Percentiles rank a stretch among this genome's conserved stretches.
These are phyloP conservation scores for Microsporum canis DNA, from an alignment of 2,329 filamentous ascomycete species.

Conservation along the genomic window DNA sequence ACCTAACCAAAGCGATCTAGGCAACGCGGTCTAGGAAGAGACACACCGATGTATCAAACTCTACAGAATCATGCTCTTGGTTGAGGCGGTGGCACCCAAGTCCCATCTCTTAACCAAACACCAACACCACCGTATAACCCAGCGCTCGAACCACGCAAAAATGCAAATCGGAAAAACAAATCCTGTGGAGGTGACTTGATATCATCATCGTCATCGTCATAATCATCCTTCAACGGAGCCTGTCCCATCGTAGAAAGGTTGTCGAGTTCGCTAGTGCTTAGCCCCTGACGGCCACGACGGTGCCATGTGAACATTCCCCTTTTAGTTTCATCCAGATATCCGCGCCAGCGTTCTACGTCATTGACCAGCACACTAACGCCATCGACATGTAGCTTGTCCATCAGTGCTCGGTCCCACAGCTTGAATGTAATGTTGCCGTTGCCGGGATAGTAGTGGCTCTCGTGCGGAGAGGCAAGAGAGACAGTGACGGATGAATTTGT, in stretches of 20 bases:
- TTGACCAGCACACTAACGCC: conserved; percentile 52
- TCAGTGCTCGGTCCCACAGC: conserved; percentile 32
- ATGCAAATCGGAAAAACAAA: conserved; percentile 39
- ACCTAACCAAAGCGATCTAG: not conserved
- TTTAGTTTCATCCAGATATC: conserved; percentile 42
- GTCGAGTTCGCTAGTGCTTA: conserved; percentile 22
- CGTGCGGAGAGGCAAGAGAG: conserved; percentile 30
- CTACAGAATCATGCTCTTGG: conserved; percentile 10
- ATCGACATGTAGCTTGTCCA: conserved; percentile 36
- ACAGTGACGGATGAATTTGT: conserved; percentile 36
- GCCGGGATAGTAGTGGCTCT: conserved; percentile 17
- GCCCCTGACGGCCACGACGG: conserved; percentile 30
- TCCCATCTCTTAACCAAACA: conserved; percentile 24
- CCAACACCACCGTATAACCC: conserved; percentile 30
- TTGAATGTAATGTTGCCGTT: conserved; percentile 38
- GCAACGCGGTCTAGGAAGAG: not conserved
- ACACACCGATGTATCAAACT: not conserved
- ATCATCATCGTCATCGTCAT: conserved; percentile 7
- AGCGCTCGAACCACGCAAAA: conserved; percentile 31
- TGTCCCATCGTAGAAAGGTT: conserved; percentile 11
- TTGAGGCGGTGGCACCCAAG: conserved; percentile 15
- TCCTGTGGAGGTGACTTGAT: conserved; percentile 26
- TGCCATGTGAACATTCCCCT: conserved; percentile 42
- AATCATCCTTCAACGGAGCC: not conserved
- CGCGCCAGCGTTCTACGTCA: conserved; percentile 51